Evolutionary conservation across 1,284 basidiomycete genomes (phyloP).

Genomic region (Moesziomyces sp.): DNA sequence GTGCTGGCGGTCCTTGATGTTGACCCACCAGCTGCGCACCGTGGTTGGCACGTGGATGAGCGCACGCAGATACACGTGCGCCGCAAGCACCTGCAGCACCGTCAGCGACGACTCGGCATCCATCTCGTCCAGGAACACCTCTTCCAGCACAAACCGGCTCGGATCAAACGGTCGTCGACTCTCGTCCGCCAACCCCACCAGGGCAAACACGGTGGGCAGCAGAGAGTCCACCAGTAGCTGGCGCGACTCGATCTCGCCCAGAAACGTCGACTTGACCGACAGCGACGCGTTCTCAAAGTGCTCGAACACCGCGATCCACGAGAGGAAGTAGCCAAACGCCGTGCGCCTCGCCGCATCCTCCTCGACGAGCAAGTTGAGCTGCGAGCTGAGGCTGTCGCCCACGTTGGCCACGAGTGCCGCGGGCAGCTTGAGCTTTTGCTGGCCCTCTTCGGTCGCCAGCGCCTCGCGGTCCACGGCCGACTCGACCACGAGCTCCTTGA

Average conservation of each 20-base stretch:
- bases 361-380: slow-evolving; percentile 38
- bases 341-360: slow-evolving; percentile 27
- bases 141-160: slow-evolving; percentile 84
- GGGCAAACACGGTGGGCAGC: slow-evolving; percentile 79
- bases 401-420: slow-evolving; percentile 34
- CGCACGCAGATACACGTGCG: slow-evolving; percentile 77
- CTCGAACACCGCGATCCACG: slow-evolving; percentile 90
- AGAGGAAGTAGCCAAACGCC: slow-evolving; percentile 74
- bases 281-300: slow-evolving; percentile 87
- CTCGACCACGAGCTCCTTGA: slow-evolving; percentile 60
- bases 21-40: slow-evolving; percentile 81
- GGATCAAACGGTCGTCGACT: slow-evolving; percentile 74
- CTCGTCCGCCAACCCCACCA: slow-evolving; percentile 70
- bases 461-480: slow-evolving; percentile 38
- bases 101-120: slow-evolving; percentile 63
- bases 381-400: slow-evolving; percentile 24
- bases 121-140: slow-evolving; percentile 77
- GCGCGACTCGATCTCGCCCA: slow-evolving; percentile 82
- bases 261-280: slow-evolving; percentile 82
- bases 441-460: slow-evolving; percentile 29
- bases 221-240: slow-evolving; percentile 76
- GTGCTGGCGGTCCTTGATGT: slow-evolving; percentile 88
- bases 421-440: slow-evolving; percentile 25
- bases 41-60: slow-evolving; percentile 60
- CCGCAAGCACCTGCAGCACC: slow-evolving; percentile 77